Evolutionary conservation across 768 basidiomycete species (phyloP), one percentile per base, ranked within the genome.

Genomic region (Nidula microcarpa): DNA sequence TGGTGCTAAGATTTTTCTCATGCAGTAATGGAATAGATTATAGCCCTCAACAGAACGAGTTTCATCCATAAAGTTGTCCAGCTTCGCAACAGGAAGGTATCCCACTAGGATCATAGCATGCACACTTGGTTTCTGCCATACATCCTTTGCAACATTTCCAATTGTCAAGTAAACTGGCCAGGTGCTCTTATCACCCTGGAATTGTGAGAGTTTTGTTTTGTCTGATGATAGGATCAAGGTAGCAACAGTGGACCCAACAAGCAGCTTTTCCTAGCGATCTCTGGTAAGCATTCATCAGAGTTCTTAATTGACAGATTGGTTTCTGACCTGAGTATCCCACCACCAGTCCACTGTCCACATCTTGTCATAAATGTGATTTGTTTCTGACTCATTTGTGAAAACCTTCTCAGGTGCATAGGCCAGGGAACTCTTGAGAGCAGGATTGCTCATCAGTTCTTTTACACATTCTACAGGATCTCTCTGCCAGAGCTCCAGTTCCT

Each of bases 101-200:
- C 65, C 72, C 1, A 76, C 18, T 0, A 76, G 60, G 0, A 74
- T 55, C 0, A 55, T 64, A 0, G 65, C 74, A 16, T 62, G 65
- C 17, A 52, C 23, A 3, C 61, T 61, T 0, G 68, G 62, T 52
- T 69, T 44, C 1, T 67, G 55, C 0, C 67, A 62, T 3, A 64
- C 50, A 1, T 54, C 55, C 47, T 74, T 75, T 0, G 46, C 18
- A 6, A 76, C 65, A 47, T 75, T 74, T 0, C 71, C 74, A 43
- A 75, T 65, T 0, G 71, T 67, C 0, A 77, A 55, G 52, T 79
- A 77, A 0, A 79, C 66, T 1, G 74, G 75, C 66, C 71, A 76
- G 11, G 73, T 69, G 16, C 47, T 47, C 54, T 76, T 71, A 52
- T 76, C 68, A 1, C 74, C 69, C 2, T 56, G n/a, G 50, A 76